These are phyloP conservation scores for Byssothecium circinans DNA, from an alignment of 2,329 filamentous ascomycete species.

Conservation along the genomic window DNA sequence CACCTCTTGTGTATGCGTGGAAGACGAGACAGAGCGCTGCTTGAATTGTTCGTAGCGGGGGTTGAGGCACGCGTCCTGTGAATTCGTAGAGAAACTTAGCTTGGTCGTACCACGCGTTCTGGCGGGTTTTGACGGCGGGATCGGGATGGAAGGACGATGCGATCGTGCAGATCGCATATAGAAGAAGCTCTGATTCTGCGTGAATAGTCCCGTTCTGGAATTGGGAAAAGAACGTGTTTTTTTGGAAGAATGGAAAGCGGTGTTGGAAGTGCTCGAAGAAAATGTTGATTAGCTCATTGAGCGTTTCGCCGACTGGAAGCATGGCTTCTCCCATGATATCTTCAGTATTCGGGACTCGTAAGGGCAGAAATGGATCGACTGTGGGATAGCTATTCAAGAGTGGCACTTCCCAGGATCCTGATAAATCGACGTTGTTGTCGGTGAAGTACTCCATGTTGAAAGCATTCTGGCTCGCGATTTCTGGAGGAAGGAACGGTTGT, in stretches of 20 bases:
- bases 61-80: conserved; percentile 19
- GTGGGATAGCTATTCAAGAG: no score
- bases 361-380: background rate
- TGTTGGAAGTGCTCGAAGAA: conserved; percentile 31
- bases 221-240: conserved; percentile 16
- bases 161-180: conserved; percentile 33
- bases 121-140: conserved; percentile 16
- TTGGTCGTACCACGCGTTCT: conserved; percentile 31
- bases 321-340: conserved; percentile 9
- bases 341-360: conserved; percentile 4
- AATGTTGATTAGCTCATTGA: conserved; percentile 24
- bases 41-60: conserved; percentile 29
- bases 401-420: no score
- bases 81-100: conserved; percentile 33
- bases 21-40: conserved; percentile 26
- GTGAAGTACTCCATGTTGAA: conserved; percentile 9
- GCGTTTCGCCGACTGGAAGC: conserved; percentile 18
- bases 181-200: conserved; percentile 21
- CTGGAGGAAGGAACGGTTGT: conserved; percentile 4
- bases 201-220: conserved; percentile 19
- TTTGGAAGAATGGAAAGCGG: conserved; percentile 34
- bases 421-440: conserved; percentile 12
- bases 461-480: background rate
- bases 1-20: conserved; percentile 26
- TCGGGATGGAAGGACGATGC: conserved; percentile 27